Evolutionary conservation across 176 grass and related monocot genomes (phyloP).

Genomic region (Melocanna baccifera): DNA sequence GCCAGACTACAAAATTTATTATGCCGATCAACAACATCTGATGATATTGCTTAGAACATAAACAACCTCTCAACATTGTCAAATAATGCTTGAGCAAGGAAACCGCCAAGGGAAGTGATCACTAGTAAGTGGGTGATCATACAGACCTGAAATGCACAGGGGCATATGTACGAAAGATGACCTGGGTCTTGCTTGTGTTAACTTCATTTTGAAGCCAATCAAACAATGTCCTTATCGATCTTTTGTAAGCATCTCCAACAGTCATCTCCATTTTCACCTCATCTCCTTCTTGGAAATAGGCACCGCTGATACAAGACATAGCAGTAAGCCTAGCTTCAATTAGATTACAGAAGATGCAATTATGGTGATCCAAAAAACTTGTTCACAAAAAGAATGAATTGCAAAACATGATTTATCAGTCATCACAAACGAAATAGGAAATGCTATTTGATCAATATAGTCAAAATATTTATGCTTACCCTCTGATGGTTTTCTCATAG

Average conservation of each 20-base stretch:
- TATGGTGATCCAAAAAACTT: background rate
- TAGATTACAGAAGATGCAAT: constrained; percentile 6
- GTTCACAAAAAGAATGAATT: background rate
- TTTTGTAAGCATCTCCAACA: constrained; percentile 59
- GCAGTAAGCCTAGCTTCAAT: constrained; percentile 13
- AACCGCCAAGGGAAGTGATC: background rate
- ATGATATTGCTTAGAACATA: background rate
- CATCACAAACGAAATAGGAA: background rate
- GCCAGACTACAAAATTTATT: background rate
- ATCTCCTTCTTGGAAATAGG: constrained; percentile 79
- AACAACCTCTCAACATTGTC: background rate
- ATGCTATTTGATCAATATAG: background rate
- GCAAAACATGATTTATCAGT: background rate
- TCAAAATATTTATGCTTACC: constrained; percentile 37
- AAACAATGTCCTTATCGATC: constrained; percentile 65
- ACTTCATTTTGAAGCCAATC: constrained; percentile 77
- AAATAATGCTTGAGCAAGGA: constrained; percentile 20
- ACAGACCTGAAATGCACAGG: constrained; percentile 98
- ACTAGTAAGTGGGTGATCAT: background rate
- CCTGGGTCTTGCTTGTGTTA: constrained; percentile 71
- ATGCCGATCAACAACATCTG: background rate
- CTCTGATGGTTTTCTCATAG: constrained; percentile 74
- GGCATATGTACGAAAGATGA: constrained; percentile 88
- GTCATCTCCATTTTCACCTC: constrained; percentile 87
- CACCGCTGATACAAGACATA: constrained; percentile 49